Conservation (phyloP, 306 rosid species). For the Medicago ruthenica region DNA sequence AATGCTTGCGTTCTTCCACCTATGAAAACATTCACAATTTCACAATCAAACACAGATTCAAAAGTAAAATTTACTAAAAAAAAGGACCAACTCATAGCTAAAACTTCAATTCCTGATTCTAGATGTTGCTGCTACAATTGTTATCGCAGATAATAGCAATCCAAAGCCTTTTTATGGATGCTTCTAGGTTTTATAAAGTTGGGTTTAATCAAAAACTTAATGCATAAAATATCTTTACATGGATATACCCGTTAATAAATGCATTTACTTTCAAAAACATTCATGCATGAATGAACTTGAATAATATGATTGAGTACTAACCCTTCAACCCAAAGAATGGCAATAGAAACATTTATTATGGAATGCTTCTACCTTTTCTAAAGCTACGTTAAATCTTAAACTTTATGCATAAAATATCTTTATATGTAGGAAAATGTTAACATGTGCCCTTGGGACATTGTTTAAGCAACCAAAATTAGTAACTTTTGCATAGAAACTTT, state of each 20-base stretch:
- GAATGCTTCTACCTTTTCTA: constrained; percentile 2
- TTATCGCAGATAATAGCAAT: not conserved
- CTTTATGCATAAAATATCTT: not conserved
- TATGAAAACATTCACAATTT: constrained; percentile 42
- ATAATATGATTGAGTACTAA: no score
- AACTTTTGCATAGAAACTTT: no score
- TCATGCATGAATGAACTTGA: not conserved
- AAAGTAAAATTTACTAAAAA: not conserved
- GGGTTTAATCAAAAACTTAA: not conserved
- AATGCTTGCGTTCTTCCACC: constrained; percentile 61
- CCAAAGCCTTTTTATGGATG: not conserved
- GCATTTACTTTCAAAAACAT: constrained; percentile 1
- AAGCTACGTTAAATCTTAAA: not conserved
- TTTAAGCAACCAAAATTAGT: no score
- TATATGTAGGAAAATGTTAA: no score
- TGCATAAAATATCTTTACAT: not conserved
- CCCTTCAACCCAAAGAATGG: no score
- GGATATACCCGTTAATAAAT: not conserved
- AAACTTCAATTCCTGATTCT: not conserved
- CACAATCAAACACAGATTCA: not conserved
- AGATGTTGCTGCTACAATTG: not conserved
- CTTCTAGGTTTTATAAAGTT: not conserved
- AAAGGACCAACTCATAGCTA: no score
- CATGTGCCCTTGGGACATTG: no score
- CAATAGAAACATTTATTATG: no score